Percentiles rank a stretch among this genome's conserved stretches.
These are phyloP conservation scores for Borovskyia barvae DNA, from an alignment of 208 protist genomes.

Conservation along the genomic window DNA sequence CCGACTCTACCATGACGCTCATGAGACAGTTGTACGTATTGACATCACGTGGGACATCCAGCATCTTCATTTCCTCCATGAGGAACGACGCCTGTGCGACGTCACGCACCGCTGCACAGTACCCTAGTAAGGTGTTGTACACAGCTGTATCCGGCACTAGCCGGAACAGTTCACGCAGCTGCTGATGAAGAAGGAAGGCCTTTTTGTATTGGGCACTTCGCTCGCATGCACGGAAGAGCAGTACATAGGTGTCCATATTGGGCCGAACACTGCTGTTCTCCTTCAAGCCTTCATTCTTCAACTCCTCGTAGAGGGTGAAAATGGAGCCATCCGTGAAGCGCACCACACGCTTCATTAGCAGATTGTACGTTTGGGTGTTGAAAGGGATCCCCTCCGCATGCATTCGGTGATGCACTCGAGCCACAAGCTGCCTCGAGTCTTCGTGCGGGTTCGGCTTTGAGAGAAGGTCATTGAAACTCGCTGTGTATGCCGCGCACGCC, in stretches of 20 bases:
- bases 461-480: conserved; percentile 84
- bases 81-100: conserved; percentile 88
- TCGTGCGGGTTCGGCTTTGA: conserved; percentile 42
- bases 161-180: conserved; percentile 77
- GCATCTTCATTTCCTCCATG: conserved; percentile 88
- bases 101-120: conserved; percentile 82
- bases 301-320: conserved; percentile 85
- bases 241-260: conserved; percentile 74
- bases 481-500: conserved; percentile 84
- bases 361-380: conserved; percentile 89
- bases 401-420: conserved; percentile 79
- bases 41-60: conserved; percentile 57
- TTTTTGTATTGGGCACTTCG: conserved; percentile 70
- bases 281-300: conserved; percentile 69
- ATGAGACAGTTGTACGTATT: conserved; percentile 93
- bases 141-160: conserved; percentile 74
- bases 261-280: conserved; percentile 66
- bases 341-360: conserved; percentile 84
- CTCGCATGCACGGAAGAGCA: conserved; percentile 90
- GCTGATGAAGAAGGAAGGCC: conserved; percentile 84
- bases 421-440: conserved; percentile 64
- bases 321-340: conserved; percentile 69
- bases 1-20: conserved; percentile 77
- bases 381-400: conserved; percentile 80
- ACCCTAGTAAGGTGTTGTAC: conserved; percentile 90